Evolutionary conservation across 1,284 basidiomycete species (phyloP).

Genomic region (Moniliophthora roreri): DNA sequence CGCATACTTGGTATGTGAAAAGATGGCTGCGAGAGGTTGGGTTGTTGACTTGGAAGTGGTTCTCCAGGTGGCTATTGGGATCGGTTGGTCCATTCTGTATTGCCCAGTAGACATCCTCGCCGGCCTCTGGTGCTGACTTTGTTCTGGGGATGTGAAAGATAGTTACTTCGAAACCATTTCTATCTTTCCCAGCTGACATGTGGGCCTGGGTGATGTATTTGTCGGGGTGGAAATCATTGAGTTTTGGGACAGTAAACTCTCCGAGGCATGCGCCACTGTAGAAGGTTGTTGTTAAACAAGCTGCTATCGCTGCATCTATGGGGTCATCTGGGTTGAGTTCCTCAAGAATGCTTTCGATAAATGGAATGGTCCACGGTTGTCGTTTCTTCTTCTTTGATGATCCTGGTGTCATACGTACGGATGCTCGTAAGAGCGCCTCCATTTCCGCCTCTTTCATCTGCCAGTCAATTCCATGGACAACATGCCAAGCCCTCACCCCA

Average conservation of each 20-base stretch:
- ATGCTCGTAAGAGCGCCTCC: conserved; percentile 13
- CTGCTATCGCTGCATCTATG: conserved; percentile 30
- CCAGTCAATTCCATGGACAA: conserved; percentile 23
- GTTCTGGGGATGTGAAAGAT: conserved; percentile 19
- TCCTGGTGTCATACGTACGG: conserved; percentile 13
- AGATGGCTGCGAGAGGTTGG: no score
- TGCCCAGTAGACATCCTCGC: conserved; percentile 30
- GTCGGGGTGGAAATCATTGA: conserved; percentile 12
- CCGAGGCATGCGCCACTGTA: conserved; percentile 28
- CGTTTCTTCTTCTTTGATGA: conserved; percentile 6
- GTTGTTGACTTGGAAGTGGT: no score
- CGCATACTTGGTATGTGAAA: no score
- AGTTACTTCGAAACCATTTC: conserved; percentile 14
- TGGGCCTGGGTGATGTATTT: conserved; percentile 8
- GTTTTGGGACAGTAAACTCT: conserved; percentile 32
- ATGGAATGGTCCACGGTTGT: conserved; percentile 13
- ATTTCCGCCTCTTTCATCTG: conserved; percentile 9
- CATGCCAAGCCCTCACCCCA: conserved; percentile 26
- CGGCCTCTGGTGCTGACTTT: conserved; percentile 13
- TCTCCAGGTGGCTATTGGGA: conserved; percentile 22
- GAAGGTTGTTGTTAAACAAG: conserved; percentile 33
- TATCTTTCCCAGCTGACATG: conserved; percentile 1
- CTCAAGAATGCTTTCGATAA: conserved; percentile 9
- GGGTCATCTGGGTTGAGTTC: neutral
- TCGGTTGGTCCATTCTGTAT: conserved; percentile 27